A percentile compares a stretch with the other conserved stretches of the same genome.
Evolutionary conservation across 2,329 filamentous ascomycete species (phyloP).

Genomic region (Lithohypha guttulata): DNA sequence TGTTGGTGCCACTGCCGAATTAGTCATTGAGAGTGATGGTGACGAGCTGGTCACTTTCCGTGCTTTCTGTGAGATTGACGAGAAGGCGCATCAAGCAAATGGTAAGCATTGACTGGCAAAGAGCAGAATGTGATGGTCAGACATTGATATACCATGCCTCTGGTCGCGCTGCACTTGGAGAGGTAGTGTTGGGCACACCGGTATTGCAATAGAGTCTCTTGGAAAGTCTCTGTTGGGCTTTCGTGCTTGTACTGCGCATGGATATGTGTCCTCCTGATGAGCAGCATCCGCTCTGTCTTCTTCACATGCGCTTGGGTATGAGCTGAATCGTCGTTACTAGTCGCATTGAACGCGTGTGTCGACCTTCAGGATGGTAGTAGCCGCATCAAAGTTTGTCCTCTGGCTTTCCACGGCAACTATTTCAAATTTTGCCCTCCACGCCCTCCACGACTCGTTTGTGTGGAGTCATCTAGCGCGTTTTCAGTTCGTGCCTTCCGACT

Average conservation of each 20-base stretch:
- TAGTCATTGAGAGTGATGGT: slow-evolving; percentile 58
- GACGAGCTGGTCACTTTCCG: slow-evolving; percentile 80
- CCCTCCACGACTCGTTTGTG: too few relatives aligned
- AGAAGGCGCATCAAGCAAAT: slow-evolving; percentile 26
- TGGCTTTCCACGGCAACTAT: too few relatives aligned
- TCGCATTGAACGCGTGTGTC: too few relatives aligned
- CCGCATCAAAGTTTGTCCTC: too few relatives aligned
- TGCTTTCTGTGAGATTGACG: slow-evolving; percentile 77
- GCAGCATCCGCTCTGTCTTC: background rate
- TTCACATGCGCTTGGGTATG: too few relatives aligned
- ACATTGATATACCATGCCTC: background rate
- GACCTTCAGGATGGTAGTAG: too few relatives aligned
- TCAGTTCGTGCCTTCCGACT: too few relatives aligned
- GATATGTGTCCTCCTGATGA: background rate
- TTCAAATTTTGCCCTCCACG: too few relatives aligned
- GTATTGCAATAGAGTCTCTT: background rate
- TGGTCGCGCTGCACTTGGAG: too few relatives aligned
- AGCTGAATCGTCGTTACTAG: too few relatives aligned
- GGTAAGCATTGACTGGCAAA: slow-evolving; percentile 17
- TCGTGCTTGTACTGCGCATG: background rate
- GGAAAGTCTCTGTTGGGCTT: background rate
- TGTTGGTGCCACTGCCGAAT: slow-evolving; percentile 77
- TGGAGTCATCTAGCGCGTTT: too few relatives aligned
- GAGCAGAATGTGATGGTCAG: slow-evolving; percentile 3
- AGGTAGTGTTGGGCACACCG: too few relatives aligned